phyloP scores from a whole-genome alignment of 106 monocot species.

The Platanthera guangdongensis region DNA sequence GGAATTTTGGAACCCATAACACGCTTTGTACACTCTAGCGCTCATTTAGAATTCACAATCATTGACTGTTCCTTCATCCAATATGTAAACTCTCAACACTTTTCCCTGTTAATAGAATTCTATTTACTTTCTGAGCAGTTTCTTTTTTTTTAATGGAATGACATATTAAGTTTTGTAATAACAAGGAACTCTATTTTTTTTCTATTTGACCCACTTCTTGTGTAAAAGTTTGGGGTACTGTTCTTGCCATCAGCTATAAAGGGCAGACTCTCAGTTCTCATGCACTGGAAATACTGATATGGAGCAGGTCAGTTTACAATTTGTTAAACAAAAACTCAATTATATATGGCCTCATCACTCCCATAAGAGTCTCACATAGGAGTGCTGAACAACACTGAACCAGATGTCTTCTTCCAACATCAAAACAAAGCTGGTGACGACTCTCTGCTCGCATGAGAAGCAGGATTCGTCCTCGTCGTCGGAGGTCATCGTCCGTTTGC shows the following conservation, averaged over 20 bases:
- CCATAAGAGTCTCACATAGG: neutral
- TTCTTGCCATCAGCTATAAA: constrained; percentile 53
- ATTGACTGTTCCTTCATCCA: too few species aligned
- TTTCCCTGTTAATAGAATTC: too few species aligned
- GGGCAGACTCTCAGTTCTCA: constrained; percentile 31
- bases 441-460: constrained; percentile 30
- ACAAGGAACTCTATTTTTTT: neutral
- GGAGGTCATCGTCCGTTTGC: constrained; percentile 38
- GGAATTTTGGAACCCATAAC: too few species aligned
- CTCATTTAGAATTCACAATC: too few species aligned
- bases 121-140: too few species aligned
- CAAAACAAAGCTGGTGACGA: constrained; percentile 53
- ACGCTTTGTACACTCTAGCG: too few species aligned
- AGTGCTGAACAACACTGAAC: constrained; percentile 7
- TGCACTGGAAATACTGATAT: constrained; percentile 37
- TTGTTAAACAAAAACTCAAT: neutral
- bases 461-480: constrained; percentile 13
- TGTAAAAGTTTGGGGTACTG: constrained; percentile 70
- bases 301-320: constrained; percentile 14
- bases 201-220: neutral
- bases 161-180: neutral
- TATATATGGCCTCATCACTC: neutral
- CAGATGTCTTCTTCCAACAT: neutral
- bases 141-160: neutral
- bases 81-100: too few species aligned